phyloP scores from a whole-genome alignment of 2,329 filamentous ascomycete species.

The Iodosphaeria phyllophila region DNA sequence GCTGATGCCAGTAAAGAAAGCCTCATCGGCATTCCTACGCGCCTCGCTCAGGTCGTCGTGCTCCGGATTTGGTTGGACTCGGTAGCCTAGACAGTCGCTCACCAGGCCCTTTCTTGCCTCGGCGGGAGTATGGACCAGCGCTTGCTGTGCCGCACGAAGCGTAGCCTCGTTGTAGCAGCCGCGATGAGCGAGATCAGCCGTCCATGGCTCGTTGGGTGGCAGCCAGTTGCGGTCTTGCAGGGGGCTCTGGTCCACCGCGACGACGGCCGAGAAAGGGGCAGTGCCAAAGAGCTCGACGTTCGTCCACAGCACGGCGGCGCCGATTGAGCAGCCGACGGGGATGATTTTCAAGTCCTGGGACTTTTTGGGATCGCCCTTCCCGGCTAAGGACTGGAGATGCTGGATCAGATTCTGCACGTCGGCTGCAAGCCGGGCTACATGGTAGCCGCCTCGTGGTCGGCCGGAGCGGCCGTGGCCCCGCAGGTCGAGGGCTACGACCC shows the following conservation, averaged over 20 bases:
- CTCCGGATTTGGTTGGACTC: conserved; percentile 3
- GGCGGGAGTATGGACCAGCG: conserved; percentile 24
- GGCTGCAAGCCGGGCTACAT: conserved; percentile 20
- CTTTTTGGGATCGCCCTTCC: neutral
- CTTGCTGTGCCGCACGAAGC: conserved; percentile 24
- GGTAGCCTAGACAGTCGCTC: conserved; percentile 17
- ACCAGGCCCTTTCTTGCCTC: conserved; percentile 14
- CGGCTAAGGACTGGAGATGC: conserved; percentile 8
- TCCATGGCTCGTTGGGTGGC: conserved; percentile 12
- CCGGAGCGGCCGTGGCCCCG: conserved; percentile 18
- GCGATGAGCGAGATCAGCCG: conserved; percentile 11
- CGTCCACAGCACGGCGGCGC: conserved; percentile 21
- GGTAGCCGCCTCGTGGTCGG: conserved; percentile 15
- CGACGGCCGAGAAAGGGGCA: conserved; percentile 13
- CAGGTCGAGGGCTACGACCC: conserved; percentile 20
- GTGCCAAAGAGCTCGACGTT: conserved; percentile 19
- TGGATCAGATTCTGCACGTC: conserved; percentile 15
- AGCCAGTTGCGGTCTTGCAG: conserved; percentile 16
- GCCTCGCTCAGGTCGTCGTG: conserved; percentile 9
- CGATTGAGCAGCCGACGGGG: conserved; percentile 20
- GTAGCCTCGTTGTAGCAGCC: conserved; percentile 19
- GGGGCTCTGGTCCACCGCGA: conserved; percentile 22
- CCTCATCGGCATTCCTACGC: conserved; percentile 11
- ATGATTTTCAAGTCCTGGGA: conserved; percentile 8
- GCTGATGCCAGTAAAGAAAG: conserved; percentile 16